Evolutionary conservation across 305 asterid species (phyloP).

Genomic region (Solanum chacoense): DNA sequence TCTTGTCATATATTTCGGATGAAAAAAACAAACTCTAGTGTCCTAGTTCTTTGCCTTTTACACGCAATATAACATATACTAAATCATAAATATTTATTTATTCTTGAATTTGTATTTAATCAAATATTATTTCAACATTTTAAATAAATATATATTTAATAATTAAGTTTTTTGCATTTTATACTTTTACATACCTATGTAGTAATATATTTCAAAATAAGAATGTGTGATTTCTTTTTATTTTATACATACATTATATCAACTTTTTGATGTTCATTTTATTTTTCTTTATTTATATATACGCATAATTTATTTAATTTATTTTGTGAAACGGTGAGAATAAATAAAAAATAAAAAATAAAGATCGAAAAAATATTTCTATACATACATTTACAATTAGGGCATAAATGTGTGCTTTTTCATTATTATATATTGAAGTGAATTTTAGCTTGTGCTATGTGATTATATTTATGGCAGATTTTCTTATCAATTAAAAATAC

Average conservation of each 20-base stretch:
- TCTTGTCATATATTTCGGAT: neutral
- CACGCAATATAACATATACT: neutral
- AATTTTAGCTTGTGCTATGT: neutral
- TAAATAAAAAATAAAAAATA: neutral
- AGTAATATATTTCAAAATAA: neutral
- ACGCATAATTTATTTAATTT: neutral
- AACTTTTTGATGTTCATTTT: neutral
- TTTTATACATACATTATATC: neutral
- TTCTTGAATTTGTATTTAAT: too few relatives aligned
- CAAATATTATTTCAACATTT: neutral
- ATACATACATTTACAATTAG: neutral
- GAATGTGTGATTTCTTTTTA: neutral
- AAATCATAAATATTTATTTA: too few relatives aligned
- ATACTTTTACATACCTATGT: neutral
- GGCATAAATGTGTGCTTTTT: neutral
- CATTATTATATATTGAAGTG: neutral
- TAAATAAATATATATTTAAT: too few relatives aligned
- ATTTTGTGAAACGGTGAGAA: neutral
- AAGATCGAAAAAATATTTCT: neutral
- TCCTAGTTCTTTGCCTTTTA: neutral
- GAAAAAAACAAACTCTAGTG: neutral
- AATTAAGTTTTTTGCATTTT: neutral
- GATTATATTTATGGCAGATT: neutral
- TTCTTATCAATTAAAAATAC: neutral
- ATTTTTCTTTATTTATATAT: too few relatives aligned